Conservation (phyloP, 2,329 filamentous ascomycete genomes). For the Zelopaecilomyces penicillatus region DNA sequence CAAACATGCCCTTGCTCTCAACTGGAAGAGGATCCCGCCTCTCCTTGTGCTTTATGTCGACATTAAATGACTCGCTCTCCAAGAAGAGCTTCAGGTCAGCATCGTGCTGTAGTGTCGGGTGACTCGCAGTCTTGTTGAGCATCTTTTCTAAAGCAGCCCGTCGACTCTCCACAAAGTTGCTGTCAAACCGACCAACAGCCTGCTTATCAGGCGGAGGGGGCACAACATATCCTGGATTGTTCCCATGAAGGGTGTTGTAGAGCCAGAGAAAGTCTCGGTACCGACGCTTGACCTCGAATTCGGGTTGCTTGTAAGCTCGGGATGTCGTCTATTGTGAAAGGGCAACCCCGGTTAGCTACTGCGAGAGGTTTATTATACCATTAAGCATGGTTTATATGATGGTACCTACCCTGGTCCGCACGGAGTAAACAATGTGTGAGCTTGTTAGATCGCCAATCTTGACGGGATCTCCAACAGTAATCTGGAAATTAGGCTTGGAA, state of each 20-base stretch:
- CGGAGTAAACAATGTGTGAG: conserved; percentile 95
- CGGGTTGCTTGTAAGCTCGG: conserved; percentile 86
- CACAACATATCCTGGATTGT: conserved; percentile 90
- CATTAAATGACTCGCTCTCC: conserved; percentile 90
- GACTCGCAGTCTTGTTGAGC: conserved; percentile 89
- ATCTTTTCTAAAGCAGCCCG: conserved; percentile 91
- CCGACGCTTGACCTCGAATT: conserved; percentile 87
- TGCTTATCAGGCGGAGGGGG: conserved; percentile 97
- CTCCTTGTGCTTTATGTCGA: conserved; percentile 97
- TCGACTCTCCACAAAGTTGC: conserved; percentile 89
- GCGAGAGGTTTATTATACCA: no score
- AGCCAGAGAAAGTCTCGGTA: conserved; percentile 98
- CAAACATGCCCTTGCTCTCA: conserved; percentile 90
- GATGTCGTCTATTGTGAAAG: conserved; percentile 63
- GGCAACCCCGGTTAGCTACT: no score
- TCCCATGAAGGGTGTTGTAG: conserved; percentile 87
- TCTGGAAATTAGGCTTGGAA: conserved; percentile 82
- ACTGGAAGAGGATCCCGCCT: conserved; percentile 75
- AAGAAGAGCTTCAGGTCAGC: conserved; percentile 91
- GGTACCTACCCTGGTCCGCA: conserved; percentile 69
- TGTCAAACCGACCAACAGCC: conserved; percentile 90
- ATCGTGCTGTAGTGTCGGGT: conserved; percentile 87
- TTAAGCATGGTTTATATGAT: conserved; percentile 11
- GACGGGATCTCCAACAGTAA: conserved; percentile 89
- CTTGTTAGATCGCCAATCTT: conserved; percentile 96